phyloP scores from a whole-genome alignment of 257 asterid genomes.

The Echites panduratus region DNA sequence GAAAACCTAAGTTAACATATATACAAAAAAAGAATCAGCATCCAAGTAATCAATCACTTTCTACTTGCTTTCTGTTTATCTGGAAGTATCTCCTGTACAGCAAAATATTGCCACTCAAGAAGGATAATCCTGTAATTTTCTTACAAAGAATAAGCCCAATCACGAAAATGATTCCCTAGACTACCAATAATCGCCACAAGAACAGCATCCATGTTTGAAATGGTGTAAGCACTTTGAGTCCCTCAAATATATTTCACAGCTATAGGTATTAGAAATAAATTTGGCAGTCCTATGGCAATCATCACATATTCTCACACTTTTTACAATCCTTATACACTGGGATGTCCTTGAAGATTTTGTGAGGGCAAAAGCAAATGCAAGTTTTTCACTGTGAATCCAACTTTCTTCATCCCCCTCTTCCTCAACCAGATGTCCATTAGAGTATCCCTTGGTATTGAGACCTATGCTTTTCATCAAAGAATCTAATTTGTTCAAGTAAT shows the following conservation, averaged over 20 bases:
- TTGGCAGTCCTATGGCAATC: constrained; percentile 64
- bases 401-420: constrained; percentile 58
- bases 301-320: constrained; percentile 64
- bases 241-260: constrained; percentile 47
- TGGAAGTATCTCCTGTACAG: not conserved
- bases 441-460: constrained; percentile 21
- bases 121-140: not conserved
- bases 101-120: not conserved
- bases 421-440: constrained; percentile 31
- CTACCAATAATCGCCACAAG: constrained; percentile 86
- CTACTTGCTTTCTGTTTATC: constrained; percentile 5
- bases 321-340: constrained; percentile 46
- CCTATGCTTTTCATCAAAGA: constrained; percentile 44
- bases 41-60: not conserved
- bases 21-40: constrained; percentile 4
- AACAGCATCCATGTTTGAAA: constrained; percentile 67
- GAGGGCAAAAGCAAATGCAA: constrained; percentile 59
- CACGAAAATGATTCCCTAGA: constrained; percentile 2
- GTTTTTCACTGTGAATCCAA: constrained; percentile 62
- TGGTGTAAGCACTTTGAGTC: constrained; percentile 77
- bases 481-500: constrained; percentile 25
- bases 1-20: not conserved
- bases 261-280: constrained; percentile 34
- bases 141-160: not conserved
- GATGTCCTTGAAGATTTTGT: constrained; percentile 28